Conservation (phyloP, 1,284 basidiomycete species). For the Wallemia hederae region DNA sequence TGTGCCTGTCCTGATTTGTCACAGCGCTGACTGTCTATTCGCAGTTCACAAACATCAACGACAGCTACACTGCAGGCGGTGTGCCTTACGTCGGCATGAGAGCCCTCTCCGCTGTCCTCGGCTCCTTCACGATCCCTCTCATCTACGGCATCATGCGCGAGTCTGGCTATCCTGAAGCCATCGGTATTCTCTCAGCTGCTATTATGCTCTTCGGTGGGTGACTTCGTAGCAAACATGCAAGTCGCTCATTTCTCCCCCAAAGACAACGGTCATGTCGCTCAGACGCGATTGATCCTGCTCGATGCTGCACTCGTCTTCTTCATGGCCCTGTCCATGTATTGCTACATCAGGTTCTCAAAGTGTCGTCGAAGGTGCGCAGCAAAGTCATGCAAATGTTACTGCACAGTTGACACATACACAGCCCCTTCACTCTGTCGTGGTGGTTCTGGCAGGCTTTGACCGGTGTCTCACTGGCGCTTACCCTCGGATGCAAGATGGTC, state of each 20-base stretch:
- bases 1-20: not conserved
- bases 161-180: conserved; percentile 67
- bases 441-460: conserved; percentile 83
- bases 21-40: not conserved
- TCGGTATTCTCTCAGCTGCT: conserved; percentile 59
- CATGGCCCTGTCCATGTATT: conserved; percentile 72
- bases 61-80: conserved; percentile 54
- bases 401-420: conserved; percentile 13
- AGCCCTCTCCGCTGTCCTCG: conserved; percentile 64
- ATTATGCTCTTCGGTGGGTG: conserved; percentile 57
- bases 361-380: conserved; percentile 16
- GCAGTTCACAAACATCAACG: conserved; percentile 76
- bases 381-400: too few species aligned
- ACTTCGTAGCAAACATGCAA: not conserved
- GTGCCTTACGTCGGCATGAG: conserved; percentile 89
- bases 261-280: conserved; percentile 91
- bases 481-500: conserved; percentile 94
- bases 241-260: not conserved
- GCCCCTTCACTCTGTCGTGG: conserved; percentile 65
- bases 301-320: conserved; percentile 89
- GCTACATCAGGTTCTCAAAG: conserved; percentile 88
- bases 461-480: conserved; percentile 74
- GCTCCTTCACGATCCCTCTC: conserved; percentile 61
- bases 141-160: conserved; percentile 95
- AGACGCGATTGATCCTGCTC: conserved; percentile 81